Conservation (phyloP, 345 rosid genomes). For the Erucastrum elatum region DNA sequence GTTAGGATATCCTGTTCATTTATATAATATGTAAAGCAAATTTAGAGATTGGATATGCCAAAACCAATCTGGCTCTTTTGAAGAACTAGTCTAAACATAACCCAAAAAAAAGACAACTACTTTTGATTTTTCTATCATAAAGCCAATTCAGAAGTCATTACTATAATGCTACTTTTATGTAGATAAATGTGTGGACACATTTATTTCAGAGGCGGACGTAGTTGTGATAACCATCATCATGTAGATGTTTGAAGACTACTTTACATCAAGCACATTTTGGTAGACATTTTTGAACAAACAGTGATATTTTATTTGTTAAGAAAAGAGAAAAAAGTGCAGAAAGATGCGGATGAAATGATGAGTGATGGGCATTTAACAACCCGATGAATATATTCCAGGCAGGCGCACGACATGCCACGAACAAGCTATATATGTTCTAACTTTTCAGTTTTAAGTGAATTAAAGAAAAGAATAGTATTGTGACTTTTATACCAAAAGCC, state of each 20-base stretch:
- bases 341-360: not conserved
- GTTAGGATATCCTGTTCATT: slow-evolving; percentile 21
- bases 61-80: not conserved
- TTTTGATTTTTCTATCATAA: slow-evolving; percentile 10
- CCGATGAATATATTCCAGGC: not conserved
- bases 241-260: not conserved
- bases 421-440: not conserved
- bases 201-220: slow-evolving; percentile 2
- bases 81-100: slow-evolving; percentile 14
- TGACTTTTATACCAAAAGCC: slow-evolving; percentile 2
- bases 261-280: not conserved
- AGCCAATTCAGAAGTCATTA: not conserved
- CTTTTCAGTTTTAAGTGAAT: not conserved
- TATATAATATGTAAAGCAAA: not conserved
- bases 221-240: not conserved
- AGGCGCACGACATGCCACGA: slow-evolving; percentile 2
- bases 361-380: not conserved
- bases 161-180: not conserved
- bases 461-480: not conserved
- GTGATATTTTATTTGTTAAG: not conserved
- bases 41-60: slow-evolving; percentile 3
- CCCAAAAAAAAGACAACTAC: not conserved
- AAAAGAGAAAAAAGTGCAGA: too few relatives aligned
- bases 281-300: not conserved
- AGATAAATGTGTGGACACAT: not conserved